These are phyloP conservation scores for Ceriops zippeliana DNA, from an alignment of 345 rosid species.

Conservation along the genomic window DNA sequence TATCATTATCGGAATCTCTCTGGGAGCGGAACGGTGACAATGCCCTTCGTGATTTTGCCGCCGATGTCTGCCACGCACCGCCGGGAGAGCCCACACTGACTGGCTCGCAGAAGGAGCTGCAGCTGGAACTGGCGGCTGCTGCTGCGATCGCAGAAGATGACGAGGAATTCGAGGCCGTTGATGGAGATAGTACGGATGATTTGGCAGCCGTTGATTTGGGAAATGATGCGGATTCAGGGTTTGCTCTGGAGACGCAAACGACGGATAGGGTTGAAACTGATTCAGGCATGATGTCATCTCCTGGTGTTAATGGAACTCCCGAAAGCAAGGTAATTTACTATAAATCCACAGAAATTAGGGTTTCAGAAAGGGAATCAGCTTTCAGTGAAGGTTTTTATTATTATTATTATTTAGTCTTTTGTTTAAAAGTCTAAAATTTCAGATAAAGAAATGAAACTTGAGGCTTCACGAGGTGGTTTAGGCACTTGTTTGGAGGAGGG, in stretches of 20 bases:
- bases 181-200: neutral
- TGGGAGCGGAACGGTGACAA: neutral
- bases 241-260: slow-evolving; percentile 21
- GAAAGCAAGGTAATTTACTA: slow-evolving; percentile 10
- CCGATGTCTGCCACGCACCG: slow-evolving; percentile 24
- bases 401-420: slow-evolving; percentile 1
- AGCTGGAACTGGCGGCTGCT: neutral
- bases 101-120: slow-evolving; percentile 4
- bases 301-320: neutral
- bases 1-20: slow-evolving; percentile 29
- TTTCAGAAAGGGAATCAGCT: slow-evolving; percentile 15
- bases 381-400: neutral
- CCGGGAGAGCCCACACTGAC: slow-evolving; percentile 18
- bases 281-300: neutral
- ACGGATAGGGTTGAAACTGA: slow-evolving; percentile 20
- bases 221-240: slow-evolving; percentile 39
- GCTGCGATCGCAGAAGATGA: neutral
- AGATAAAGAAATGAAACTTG: slow-evolving; percentile 7
- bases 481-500: neutral
- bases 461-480: slow-evolving; percentile 8
- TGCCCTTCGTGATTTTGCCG: neutral
- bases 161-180: slow-evolving; percentile 5
- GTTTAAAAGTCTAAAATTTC: slow-evolving; percentile 13
- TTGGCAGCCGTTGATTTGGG: slow-evolving; percentile 34
- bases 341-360: slow-evolving; percentile 16